Percentiles rank a stretch among this genome's conserved stretches.
These are phyloP conservation scores for Friedmanniomyces simplex DNA, from an alignment of 495 filamentous ascomycete genomes.

Conservation along the genomic window DNA sequence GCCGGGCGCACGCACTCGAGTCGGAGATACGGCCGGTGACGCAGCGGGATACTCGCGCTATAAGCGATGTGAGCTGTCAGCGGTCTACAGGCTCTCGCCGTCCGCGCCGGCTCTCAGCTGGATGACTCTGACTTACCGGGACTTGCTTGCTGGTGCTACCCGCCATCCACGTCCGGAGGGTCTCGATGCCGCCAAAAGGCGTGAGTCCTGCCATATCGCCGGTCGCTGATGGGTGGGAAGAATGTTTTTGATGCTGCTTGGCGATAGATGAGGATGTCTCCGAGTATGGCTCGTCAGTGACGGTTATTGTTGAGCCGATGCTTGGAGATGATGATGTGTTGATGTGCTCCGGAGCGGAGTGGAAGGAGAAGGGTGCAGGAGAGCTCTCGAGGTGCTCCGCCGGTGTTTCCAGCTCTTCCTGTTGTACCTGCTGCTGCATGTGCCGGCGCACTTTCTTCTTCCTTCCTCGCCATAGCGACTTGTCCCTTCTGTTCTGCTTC, in stretches of 20 bases:
- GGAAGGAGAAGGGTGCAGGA: not conserved
- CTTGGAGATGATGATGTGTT: not conserved
- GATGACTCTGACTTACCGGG: not conserved
- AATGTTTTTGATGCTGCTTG: not conserved
- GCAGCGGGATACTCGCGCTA: not conserved
- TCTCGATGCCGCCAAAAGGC: not conserved
- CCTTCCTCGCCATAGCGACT: not conserved
- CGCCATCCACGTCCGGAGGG: not conserved
- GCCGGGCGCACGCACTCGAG: not conserved
- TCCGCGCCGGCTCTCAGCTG: not conserved
- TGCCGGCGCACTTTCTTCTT: not conserved
- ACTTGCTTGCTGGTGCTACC: not conserved
- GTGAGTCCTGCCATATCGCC: not conserved
- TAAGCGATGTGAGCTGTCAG: not conserved
- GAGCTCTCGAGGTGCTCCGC: not conserved
- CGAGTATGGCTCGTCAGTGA: conserved; percentile 5
- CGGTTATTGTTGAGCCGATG: not conserved
- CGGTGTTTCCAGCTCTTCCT: not conserved
- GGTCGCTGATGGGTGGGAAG: not conserved
- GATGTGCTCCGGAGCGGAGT: not conserved
- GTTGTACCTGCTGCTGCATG: not conserved
- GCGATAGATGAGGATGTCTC: not conserved
- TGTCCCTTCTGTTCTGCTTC: not conserved
- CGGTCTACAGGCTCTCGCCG: no score
- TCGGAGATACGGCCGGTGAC: not conserved